These are phyloP conservation scores for Neoboletus magnificus DNA, from an alignment of 768 basidiomycete genomes.

Conservation along the genomic window DNA sequence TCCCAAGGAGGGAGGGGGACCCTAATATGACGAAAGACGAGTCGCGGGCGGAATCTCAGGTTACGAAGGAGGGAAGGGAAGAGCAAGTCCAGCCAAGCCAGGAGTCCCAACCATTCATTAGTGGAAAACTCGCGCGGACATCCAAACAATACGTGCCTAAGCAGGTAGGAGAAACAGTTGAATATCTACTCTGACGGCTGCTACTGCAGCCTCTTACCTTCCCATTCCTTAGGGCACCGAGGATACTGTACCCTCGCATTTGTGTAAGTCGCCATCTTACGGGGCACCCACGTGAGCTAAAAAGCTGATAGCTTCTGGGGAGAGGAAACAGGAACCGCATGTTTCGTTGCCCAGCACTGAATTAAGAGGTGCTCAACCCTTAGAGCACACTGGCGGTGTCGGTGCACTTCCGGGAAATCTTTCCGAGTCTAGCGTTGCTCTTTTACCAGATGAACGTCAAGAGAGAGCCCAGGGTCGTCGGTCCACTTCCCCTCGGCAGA, in stretches of 20 bases:
- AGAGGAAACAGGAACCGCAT: neutral
- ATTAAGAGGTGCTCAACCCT: slow-evolving; percentile 30
- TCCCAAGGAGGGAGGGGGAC: neutral
- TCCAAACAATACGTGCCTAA: slow-evolving; percentile 1
- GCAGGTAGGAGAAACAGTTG: neutral
- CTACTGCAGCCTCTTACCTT: slow-evolving; percentile 2
- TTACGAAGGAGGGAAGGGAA: neutral
- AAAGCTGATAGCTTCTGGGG: slow-evolving; percentile 4
- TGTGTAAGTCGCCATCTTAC: slow-evolving; percentile 9
- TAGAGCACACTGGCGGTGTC: slow-evolving; percentile 38
- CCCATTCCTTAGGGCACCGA: neutral
- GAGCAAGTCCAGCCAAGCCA: neutral
- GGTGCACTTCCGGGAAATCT: slow-evolving; percentile 48
- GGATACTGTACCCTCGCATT: neutral
- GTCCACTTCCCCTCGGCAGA: slow-evolving; percentile 6
- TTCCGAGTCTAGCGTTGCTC: slow-evolving; percentile 45
- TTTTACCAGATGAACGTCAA: slow-evolving; percentile 46
- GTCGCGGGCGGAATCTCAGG: neutral
- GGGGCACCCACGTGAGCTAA: slow-evolving; percentile 5
- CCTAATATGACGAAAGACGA: neutral
- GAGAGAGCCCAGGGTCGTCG: slow-evolving; percentile 7
- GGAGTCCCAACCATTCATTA: neutral
- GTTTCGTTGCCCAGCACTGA: slow-evolving; percentile 37
- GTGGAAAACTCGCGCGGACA: neutral
- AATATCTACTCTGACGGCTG: neutral